Evolutionary conservation across 495 filamentous ascomycete genomes (phyloP), one percentile per base, ranked within the genome.

Genomic region (Tuber melanosporum): DNA sequence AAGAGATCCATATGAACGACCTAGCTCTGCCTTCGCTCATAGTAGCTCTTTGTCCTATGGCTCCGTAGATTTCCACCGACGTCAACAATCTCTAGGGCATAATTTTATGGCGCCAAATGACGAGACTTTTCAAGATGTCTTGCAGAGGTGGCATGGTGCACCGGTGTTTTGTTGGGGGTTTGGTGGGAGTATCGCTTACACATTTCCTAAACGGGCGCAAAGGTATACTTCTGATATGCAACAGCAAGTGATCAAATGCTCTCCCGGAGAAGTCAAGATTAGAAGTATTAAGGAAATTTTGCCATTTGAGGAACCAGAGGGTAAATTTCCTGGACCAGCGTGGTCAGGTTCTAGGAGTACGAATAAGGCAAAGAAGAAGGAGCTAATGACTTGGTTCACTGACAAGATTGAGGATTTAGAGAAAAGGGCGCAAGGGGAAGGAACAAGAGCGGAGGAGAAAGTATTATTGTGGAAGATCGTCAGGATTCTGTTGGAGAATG

Each of bases 341-440:
- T 83, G 79, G 82, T 75, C 70, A 3, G 82, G 82, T 44, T 73
- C 73, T 15, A 94, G 90, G 85, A 78, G 74, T 39, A 87, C 89
- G 46, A 98, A 77, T 42, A 83, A 98, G 82, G 89, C 90, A 1
- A 98, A 95, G 87, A 99, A 98, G 86, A 98, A 98, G 85, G 96
- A 99, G 74, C 88, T 92, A 6, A 74, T 94, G 52, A 84, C 91
- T 7, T 99, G 96, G 95, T 86, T 99, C 46, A 90, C 86, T 4
- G 87, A 87, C 78, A 91, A 90, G 62, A 93, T 97, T 78, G 89
- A 90, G 19, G 87, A 85, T 8, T 85, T 98, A 42, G 93, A 94
- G 84, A 62, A 45, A 73, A 75, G 70, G 22, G 88, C 87, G 39
- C 87, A 87, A 41, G 84, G 87, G n/a, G 84, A 90, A 12, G 86